These are phyloP conservation scores for Cladosporium sp. DNA, from an alignment of 2,329 filamentous ascomycete species.

Conservation along the genomic window DNA sequence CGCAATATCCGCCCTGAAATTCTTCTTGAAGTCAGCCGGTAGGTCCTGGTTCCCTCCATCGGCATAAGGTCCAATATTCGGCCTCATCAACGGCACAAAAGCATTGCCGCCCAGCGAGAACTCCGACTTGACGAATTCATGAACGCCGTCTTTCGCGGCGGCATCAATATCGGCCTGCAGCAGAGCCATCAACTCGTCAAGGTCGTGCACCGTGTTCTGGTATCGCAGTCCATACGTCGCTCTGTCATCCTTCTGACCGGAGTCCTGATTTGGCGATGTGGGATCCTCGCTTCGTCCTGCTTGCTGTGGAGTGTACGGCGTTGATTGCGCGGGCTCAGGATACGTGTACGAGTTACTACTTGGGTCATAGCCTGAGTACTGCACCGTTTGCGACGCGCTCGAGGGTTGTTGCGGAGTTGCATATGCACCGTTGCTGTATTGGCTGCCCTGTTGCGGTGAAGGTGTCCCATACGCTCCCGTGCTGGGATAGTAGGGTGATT, in stretches of 20 bases:
- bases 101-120: conserved; percentile 27
- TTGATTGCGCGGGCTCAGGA: background rate
- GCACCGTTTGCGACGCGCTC: background rate
- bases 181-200: conserved; percentile 1
- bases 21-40: conserved; percentile 32
- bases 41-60: conserved; percentile 32
- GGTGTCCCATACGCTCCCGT: background rate
- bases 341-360: background rate
- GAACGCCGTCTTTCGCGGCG: conserved; percentile 4
- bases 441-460: background rate
- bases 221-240: background rate
- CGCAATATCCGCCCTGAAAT: conserved; percentile 19
- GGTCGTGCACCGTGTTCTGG: background rate
- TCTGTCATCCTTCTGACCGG: background rate
- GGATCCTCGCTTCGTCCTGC: background rate
- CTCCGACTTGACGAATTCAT: conserved; percentile 29
- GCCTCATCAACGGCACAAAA: conserved; percentile 29
- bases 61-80: conserved; percentile 32
- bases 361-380: background rate
- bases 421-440: background rate
- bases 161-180: conserved; percentile 12
- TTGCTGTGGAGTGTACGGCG: background rate
- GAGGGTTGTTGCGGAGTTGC: background rate
- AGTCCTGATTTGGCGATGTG: background rate
- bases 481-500: conserved; percentile 1